Percentiles rank a stretch among this genome's conserved stretches.
Conservation (phyloP, 805 yeast species). For the Suhomyces tanzawaensis region DNA sequence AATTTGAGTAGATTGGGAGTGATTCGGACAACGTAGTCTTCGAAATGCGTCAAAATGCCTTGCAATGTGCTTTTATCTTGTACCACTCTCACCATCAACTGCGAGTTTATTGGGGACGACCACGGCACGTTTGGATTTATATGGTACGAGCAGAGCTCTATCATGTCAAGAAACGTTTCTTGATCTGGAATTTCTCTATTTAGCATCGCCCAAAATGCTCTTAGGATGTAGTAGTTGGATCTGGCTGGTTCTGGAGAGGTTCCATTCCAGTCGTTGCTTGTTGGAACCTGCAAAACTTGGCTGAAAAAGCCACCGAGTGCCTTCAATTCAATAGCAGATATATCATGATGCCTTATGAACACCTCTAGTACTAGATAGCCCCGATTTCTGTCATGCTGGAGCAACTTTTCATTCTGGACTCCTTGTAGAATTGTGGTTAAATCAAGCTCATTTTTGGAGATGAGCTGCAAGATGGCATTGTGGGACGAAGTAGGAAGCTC, state of each 20-base stretch:
- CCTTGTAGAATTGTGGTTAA: not conserved
- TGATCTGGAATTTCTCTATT: not conserved
- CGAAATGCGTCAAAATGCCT: not conserved
- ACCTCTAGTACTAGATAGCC: slow-evolving; percentile 1
- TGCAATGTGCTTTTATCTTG: not conserved
- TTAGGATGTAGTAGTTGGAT: slow-evolving; percentile 1
- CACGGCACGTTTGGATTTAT: slow-evolving; percentile 32
- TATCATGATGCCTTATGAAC: not conserved
- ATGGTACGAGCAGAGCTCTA: slow-evolving; percentile 16
- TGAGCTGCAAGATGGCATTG: not conserved
- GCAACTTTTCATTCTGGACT: not conserved
- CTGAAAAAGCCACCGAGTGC: not conserved
- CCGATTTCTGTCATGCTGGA: not conserved
- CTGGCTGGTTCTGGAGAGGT: not conserved
- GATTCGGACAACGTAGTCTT: not conserved
- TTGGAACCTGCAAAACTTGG: not conserved
- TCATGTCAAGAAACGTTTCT: not conserved
- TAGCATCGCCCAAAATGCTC: slow-evolving; percentile 1
- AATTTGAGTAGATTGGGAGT: slow-evolving; percentile 5
- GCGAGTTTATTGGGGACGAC: slow-evolving; percentile 14
- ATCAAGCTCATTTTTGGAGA: not conserved
- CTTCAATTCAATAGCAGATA: not conserved
- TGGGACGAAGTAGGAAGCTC: not conserved
- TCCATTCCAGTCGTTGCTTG: slow-evolving; percentile 1
- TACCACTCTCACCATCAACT: not conserved